Percentiles rank a stretch among this genome's conserved stretches.
phyloP scores from a whole-genome alignment of 352 stramenopile species.

The Aphanomyces astaci region DNA sequence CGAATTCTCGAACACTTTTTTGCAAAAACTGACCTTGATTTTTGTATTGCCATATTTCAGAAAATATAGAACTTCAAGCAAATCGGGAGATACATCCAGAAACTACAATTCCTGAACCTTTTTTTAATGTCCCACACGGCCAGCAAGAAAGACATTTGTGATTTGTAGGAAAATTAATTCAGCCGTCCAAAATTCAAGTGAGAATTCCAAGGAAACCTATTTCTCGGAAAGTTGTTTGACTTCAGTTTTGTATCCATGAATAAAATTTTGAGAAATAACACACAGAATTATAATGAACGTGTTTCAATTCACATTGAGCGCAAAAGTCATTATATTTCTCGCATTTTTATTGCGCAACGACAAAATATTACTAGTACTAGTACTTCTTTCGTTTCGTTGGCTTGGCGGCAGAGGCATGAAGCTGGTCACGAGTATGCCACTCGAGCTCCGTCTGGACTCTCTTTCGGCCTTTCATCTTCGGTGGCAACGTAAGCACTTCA shows the following conservation, averaged over 20 bases:
- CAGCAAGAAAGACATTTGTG: background rate
- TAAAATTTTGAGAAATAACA: slow-evolving; percentile 1
- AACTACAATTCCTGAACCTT: background rate
- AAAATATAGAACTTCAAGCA: background rate
- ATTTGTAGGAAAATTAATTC: slow-evolving; percentile 1
- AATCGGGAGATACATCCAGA: background rate
- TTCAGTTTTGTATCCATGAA: background rate
- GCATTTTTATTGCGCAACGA: background rate
- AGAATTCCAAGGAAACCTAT: background rate
- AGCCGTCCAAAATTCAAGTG: background rate
- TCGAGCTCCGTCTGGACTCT: background rate
- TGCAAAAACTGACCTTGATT: background rate
- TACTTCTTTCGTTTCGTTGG: background rate
- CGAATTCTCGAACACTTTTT: slow-evolving; percentile 3
- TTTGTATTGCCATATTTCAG: background rate
- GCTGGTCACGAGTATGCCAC: background rate
- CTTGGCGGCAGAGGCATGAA: background rate
- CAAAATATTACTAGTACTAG: background rate
- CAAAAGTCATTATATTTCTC: background rate
- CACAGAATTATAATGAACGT: background rate
- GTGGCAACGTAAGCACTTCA: background rate
- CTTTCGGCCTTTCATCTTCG: background rate
- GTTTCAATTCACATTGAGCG: background rate
- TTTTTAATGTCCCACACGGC: background rate
- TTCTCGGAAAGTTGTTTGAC: background rate